Evolutionary conservation across 768 basidiomycete species (phyloP).

Genomic region (Nidularia pulvinata): DNA sequence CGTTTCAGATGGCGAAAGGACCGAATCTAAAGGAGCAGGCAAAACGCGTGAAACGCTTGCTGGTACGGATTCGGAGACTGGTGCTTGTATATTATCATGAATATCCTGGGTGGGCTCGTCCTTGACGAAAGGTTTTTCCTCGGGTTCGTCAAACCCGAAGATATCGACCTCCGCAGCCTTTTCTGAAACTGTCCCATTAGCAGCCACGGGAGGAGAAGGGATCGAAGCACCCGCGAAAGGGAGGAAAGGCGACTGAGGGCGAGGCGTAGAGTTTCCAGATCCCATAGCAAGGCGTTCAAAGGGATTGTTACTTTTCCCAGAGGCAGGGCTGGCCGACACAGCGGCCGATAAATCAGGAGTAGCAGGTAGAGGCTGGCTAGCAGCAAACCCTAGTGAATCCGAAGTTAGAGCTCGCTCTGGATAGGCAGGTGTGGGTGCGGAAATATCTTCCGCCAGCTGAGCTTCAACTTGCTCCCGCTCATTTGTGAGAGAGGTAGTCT

Average conservation of each 20-base stretch:
- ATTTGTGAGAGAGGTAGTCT: slow-evolving; percentile 45
- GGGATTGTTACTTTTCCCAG: slow-evolving; percentile 83
- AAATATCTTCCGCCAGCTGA: slow-evolving; percentile 30
- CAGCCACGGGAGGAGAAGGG: slow-evolving; percentile 30
- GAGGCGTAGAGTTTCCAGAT: slow-evolving; percentile 36
- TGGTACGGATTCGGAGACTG: background rate
- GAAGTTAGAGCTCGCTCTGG: slow-evolving; percentile 33
- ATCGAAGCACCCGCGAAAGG: slow-evolving; percentile 39
- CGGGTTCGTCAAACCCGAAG: background rate
- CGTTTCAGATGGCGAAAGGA: slow-evolving; percentile 32
- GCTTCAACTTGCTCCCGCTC: slow-evolving; percentile 60
- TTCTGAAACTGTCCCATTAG: slow-evolving; percentile 17
- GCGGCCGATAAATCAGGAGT: slow-evolving; percentile 66
- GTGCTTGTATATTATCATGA: background rate
- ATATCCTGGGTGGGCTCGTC: background rate
- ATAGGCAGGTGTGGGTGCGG: background rate
- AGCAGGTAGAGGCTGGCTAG: slow-evolving; percentile 69
- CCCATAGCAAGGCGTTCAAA: slow-evolving; percentile 73
- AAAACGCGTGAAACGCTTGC: background rate
- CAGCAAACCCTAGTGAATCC: slow-evolving; percentile 58
- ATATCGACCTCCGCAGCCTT: slow-evolving; percentile 28
- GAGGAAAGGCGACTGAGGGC: slow-evolving; percentile 62
- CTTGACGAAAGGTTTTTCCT: background rate
- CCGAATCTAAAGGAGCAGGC: slow-evolving; percentile 3
- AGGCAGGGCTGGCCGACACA: slow-evolving; percentile 26